Base-by-base conservation (phyloP, 1,284 basidiomycete genomes). In the Malassezia furfur region DNA sequence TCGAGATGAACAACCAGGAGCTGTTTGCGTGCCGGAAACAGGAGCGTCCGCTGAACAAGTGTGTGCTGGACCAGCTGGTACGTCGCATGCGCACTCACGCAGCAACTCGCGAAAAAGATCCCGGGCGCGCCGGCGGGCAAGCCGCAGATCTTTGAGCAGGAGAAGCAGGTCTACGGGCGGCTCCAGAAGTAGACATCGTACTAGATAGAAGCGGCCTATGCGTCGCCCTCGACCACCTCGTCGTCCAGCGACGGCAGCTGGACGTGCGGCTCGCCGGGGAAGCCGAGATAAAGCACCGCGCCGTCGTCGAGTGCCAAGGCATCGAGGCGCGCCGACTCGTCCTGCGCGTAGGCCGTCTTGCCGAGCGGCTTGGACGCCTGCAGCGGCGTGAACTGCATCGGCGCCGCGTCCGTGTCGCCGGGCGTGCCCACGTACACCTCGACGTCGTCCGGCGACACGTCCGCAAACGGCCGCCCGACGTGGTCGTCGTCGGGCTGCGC, bases 1-100 rank as follows among this genome's bases (percentile, higher is more conserved):
- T 99, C 63, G 94, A 98, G 78, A 79, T 81, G 74, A 87, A 91
- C 78, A 98, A 99, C 80, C 77, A 91, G 90, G 85, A 93, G 78
- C 91, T 89, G 76, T 86, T 87, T 75, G 81, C 81, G 41, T 99
- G 94, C 77, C 85, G 93, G 66, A 86, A 89, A 77, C 84, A 84
- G 25, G 94, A 99, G 77, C 84, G 85, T 64, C 78, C 83, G 54
- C 81, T 98, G 53, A 99, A 98, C 81, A 80, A 85, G 63, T 99
- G 94, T 78, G 88, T 96, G 79, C 93, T 96, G 71, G 86, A 93
- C 77, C 96, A 96, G 77, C 81, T 98, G 50, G 77, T 78, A 50
- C 25, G 72, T 56, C 19, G 17, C 14, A 17, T 11, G 22, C 4
- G 12, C 39, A 41, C 3, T 30, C 14, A 34, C 39, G 44, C 17